Base-by-base conservation (phyloP, 805 yeast genomes). In the Hyphopichia homilentoma region DNA sequence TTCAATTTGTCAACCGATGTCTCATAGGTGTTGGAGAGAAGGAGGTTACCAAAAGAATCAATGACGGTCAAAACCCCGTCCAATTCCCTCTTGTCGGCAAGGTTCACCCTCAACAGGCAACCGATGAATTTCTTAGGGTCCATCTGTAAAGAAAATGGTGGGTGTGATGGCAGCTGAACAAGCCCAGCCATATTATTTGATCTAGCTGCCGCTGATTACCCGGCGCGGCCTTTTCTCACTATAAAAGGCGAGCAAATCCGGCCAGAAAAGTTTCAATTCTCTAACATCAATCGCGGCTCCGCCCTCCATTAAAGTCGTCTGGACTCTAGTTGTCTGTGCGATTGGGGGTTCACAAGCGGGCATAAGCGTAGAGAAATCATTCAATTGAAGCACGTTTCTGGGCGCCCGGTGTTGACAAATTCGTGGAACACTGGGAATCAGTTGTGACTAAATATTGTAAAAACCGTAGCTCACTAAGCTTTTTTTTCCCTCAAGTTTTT, bases 331-430 rank as follows among this genome's bases (percentile, higher is more conserved):
- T 30, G 32, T 34, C 16, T 36, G 30, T 31, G 29, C 48, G 41
- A 41, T 39, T 33, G 52, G 37, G 46, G 58, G 59, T 40, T 52
- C 43, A 47, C 48, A 20, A 43, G 60, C 56, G 66, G 41, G 50
- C 40, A 36, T 12, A 56, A 46, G 67, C 67, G 67, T 60, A 61
- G 53, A 61, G 24, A 22, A 49, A 61, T 65, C 66, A 44, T 44
- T 47, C 32, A 39, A 39, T 41, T 41, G 65, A 65, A 57, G 68
- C 61, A 59, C 67, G 68, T 61, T 61, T 45, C 68, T 61, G 68
- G 68, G 68, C 68, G 66, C 68, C 68, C 50, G 68, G 45, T 58
- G 54, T 60, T 61, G 68, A 61, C 62, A 48, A 30, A 33, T 35
- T 32, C 40, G 46, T 61, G 68, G 62, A 53, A 60, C 52, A 54